A percentile compares a stretch with the other conserved stretches of the same genome.
These are phyloP conservation scores for Lentinula sp. DNA, from an alignment of 768 basidiomycete genomes.

Conservation along the genomic window DNA sequence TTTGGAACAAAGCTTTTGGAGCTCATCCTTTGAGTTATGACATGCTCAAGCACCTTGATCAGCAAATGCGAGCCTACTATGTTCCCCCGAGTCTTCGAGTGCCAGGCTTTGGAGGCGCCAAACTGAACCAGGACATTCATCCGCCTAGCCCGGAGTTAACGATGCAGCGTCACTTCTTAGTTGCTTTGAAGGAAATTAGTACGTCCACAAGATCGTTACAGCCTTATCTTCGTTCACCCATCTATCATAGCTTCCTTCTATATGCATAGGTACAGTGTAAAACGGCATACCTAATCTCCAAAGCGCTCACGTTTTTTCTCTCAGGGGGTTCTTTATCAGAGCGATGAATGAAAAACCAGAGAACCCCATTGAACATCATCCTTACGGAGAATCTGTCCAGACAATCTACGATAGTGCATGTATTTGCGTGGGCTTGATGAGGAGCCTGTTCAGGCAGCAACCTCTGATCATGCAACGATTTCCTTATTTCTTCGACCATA, in stretches of 20 bases:
- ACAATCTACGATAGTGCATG: constrained; percentile 65
- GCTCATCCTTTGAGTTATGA: constrained; percentile 56
- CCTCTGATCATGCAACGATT: constrained; percentile 58
- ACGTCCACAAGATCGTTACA: constrained; percentile 14
- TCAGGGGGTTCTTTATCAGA: constrained; percentile 63
- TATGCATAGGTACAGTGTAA: constrained; percentile 36
- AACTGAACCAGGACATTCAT: constrained; percentile 31
- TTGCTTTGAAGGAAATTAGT: constrained; percentile 69
- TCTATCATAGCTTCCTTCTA: constrained; percentile 51
- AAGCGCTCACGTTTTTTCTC: neutral
- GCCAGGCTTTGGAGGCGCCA: constrained; percentile 52
- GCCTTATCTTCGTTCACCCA: constrained; percentile 1
- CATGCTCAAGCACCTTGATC: constrained; percentile 57
- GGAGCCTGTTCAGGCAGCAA: constrained; percentile 59
- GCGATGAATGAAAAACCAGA: constrained; percentile 56
- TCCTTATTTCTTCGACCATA: constrained; percentile 70
- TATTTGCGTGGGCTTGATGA: constrained; percentile 58
- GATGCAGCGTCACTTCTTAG: constrained; percentile 61
- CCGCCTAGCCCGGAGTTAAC: constrained; percentile 50
- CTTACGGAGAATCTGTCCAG: constrained; percentile 60
- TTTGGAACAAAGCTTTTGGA: constrained; percentile 66
- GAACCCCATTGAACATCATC: constrained; percentile 62
- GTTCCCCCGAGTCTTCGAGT: constrained; percentile 25
- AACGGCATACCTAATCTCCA: neutral
- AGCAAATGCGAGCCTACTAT: constrained; percentile 60